Conservation (phyloP, 2,329 filamentous ascomycete species). For the Xylaria sp. region DNA sequence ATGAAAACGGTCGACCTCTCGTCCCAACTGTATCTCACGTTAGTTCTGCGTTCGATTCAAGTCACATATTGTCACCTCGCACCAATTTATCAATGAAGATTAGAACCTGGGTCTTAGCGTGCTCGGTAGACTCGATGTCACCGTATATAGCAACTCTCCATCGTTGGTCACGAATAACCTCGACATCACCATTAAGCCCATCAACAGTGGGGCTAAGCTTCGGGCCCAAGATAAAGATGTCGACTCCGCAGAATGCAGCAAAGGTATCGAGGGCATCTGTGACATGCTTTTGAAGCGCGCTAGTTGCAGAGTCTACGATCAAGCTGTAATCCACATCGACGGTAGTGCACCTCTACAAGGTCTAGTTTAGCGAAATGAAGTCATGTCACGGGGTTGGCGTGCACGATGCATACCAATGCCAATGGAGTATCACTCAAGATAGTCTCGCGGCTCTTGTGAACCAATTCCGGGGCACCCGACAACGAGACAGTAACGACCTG, state of each 20-base stretch:
- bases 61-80: constrained; percentile 49
- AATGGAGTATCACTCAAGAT: constrained; percentile 93
- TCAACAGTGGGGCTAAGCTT: constrained; percentile 84
- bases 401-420: constrained; percentile 76
- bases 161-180: constrained; percentile 87
- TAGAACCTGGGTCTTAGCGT: constrained; percentile 93
- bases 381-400: constrained; percentile 33
- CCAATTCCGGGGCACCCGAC: constrained; percentile 85
- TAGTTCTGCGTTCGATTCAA: constrained; percentile 31
- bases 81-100: constrained; percentile 98
- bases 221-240: constrained; percentile 94
- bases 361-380: constrained; percentile 46
- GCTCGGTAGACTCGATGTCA: constrained; percentile 93
- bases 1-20: constrained; percentile 47
- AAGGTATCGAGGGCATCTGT: constrained; percentile 88
- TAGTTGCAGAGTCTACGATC: constrained; percentile 77
- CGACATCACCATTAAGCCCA: constrained; percentile 78
- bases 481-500: constrained; percentile 89
- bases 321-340: constrained; percentile 94
- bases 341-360: constrained; percentile 81
- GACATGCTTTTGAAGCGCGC: constrained; percentile 78
- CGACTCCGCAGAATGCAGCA: constrained; percentile 88
- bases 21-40: constrained; percentile 45
- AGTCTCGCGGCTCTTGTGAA: constrained; percentile 88
- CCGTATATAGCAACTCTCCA: constrained; percentile 95